Conservation (phyloP, 352 stramenopile species). For the Globisporangium orthogonon region DNA sequence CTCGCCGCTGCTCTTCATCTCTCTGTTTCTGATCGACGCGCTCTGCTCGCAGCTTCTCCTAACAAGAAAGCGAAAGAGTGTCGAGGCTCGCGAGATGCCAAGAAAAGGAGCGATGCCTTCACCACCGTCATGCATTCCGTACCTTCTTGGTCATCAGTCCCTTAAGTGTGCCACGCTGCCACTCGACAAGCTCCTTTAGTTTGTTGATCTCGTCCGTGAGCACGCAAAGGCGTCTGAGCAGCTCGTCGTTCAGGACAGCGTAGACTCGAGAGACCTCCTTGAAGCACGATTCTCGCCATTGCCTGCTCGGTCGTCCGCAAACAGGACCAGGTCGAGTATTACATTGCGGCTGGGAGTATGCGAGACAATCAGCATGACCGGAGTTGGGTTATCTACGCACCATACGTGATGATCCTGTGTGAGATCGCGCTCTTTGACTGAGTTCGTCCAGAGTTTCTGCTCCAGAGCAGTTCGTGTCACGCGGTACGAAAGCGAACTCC, state of each 20-base stretch:
- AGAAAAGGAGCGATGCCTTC: not conserved
- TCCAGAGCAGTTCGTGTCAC: not conserved
- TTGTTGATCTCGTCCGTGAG: not conserved
- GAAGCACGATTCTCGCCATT: slow-evolving; percentile 17
- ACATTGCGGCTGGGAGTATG: too few relatives aligned
- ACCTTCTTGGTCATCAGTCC: slow-evolving; percentile 21
- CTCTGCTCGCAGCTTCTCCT: slow-evolving; percentile 23
- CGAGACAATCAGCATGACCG: not conserved
- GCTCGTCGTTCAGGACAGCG: slow-evolving; percentile 5
- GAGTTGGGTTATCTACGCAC: slow-evolving; percentile 1
- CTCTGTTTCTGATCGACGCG: slow-evolving; percentile 15
- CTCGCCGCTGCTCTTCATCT: slow-evolving; percentile 15
- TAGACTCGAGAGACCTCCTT: slow-evolving; percentile 13
- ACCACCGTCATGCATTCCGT: not conserved
- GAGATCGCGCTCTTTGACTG: slow-evolving; percentile 8
- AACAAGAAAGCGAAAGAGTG: not conserved
- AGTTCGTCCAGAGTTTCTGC: slow-evolving; percentile 23
- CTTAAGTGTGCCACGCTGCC: slow-evolving; percentile 7
- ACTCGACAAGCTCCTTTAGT: not conserved
- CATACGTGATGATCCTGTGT: slow-evolving; percentile 17
- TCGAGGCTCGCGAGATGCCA: not conserved
- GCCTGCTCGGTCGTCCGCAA: slow-evolving; percentile 10
- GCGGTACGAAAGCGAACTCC: not conserved
- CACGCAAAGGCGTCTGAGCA: not conserved
- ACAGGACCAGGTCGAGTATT: not conserved